Evolutionary conservation across 805 yeast genomes (phyloP), one percentile per base, ranked within the genome.

Genomic region (Yamadazyma nakazawae): DNA sequence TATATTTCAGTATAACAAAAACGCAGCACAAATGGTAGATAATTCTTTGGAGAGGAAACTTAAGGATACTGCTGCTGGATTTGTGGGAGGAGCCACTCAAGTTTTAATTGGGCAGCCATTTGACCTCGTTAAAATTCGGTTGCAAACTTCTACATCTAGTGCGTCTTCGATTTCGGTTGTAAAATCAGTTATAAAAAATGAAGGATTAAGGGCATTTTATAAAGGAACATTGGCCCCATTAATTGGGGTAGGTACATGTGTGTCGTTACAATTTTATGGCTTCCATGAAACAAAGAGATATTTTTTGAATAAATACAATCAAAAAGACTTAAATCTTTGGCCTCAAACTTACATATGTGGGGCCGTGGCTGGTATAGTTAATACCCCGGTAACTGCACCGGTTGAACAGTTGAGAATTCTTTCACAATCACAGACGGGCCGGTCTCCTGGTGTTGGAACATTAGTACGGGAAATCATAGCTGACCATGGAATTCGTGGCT

Each of bases 261-360:
- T 82, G 7, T 80, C 85, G 2, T 64, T 82, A 28, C 88, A 82
- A 56, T 83, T 82, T 60, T 83, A 82, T 55, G 87, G 88, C 1
- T 85, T 82, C 56, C 86, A 81, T 57, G 88, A 82, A 57, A 74
- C 85, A 31, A 80, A 79, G 56, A 67, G 92, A 48, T 85, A 79
- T 58, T 52, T 82, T 18, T 57, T 76, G 45, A 62, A 62, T 6
- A 61, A 64, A 5, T 56, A 63, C 31, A 53, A 57, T 5, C 53
- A 53, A 24, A 48, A 49, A 18, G 66, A 64, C 25, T 61, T 82
- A 45, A 75, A 74, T 40, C 66, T 76, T 36, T 71, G 76, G 75
- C 76, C 79, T 2, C 84, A 83, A 49, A 76, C 80, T 18, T 82
- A 81, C 56, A 45, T 77, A 18, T 79, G 84, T 3, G 88, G 88